Conservation (phyloP, 1,284 basidiomycete species). For the Ustilago nuda region DNA sequence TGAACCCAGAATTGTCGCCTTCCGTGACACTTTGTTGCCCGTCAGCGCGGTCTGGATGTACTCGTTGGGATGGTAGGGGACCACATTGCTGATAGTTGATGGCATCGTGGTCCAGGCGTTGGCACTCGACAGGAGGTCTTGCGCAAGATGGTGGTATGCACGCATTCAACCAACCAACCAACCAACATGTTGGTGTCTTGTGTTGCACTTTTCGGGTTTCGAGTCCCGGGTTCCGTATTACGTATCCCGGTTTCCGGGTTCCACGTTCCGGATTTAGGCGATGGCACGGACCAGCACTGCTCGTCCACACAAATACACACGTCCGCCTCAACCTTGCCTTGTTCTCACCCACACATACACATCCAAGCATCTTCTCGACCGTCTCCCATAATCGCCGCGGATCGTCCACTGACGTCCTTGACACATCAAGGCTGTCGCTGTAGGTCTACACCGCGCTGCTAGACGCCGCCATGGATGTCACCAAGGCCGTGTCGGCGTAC, state of each 20-base stretch:
- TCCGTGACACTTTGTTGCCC: constrained; percentile 91
- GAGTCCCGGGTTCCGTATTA: too few relatives aligned
- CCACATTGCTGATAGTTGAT: constrained; percentile 31
- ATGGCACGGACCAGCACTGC: constrained; percentile 30
- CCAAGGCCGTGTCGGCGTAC: constrained; percentile 94
- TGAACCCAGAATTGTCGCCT: constrained; percentile 91
- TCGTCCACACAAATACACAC: constrained; percentile 13
- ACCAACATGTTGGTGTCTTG: too few relatives aligned
- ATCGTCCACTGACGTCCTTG: too few relatives aligned
- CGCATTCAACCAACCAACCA: not conserved
- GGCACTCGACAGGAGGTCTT: not conserved
- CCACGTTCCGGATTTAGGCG: constrained; percentile 32
- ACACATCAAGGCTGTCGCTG: not conserved
- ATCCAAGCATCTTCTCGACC: not conserved
- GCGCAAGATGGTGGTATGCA: not conserved
- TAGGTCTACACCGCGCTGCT: not conserved
- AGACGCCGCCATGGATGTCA: constrained; percentile 81
- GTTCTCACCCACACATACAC: not conserved
- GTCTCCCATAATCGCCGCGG: not conserved
- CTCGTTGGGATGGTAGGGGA: constrained; percentile 47
- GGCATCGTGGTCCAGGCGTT: constrained; percentile 23
- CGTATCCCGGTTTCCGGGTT: too few relatives aligned
- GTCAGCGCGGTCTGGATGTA: constrained; percentile 73
- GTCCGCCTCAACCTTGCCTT: not conserved
- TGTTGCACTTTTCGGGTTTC: too few relatives aligned